Conservation (phyloP, 139 green algal species). For the Tetradesmus obliquus region DNA sequence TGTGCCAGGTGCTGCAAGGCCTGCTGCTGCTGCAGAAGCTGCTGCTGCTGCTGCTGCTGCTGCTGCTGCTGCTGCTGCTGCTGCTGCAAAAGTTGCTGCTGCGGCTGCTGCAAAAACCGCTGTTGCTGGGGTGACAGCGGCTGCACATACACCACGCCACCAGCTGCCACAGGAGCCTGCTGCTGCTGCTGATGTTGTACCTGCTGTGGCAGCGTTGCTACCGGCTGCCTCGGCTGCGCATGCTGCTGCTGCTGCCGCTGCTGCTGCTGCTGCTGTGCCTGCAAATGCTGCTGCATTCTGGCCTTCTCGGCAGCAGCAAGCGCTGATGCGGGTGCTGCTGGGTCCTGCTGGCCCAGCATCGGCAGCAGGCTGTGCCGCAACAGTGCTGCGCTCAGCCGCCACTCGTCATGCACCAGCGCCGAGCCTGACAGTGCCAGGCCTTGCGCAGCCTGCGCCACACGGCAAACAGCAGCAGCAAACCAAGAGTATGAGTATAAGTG, state of each 20-base stretch:
- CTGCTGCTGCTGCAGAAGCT: neutral
- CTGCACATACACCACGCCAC: neutral
- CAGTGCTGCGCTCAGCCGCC: neutral
- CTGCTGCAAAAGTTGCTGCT: neutral
- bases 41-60: neutral
- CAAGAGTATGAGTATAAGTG: neutral
- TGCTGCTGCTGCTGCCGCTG: constrained; percentile 7
- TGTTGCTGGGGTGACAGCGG: neutral
- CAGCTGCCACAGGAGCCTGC: neutral
- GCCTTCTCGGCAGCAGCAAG: neutral
- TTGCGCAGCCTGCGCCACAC: constrained; percentile 3
- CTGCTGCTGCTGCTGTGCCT: neutral
- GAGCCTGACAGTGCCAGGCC: constrained; percentile 19
- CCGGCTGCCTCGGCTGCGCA: neutral
- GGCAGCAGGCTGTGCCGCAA: constrained; percentile 23
- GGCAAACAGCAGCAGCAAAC: neutral
- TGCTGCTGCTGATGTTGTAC: neutral
- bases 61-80: neutral
- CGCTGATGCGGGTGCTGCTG: neutral
- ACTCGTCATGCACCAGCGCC: neutral
- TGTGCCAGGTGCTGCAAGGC: neutral
- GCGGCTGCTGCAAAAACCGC: no score
- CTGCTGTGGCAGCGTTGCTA: neutral
- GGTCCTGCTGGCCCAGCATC: neutral
- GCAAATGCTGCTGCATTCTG: neutral